Evolutionary conservation across 2,329 filamentous ascomycete genomes (phyloP).

Genomic region (Trichoderma guizhouense): DNA sequence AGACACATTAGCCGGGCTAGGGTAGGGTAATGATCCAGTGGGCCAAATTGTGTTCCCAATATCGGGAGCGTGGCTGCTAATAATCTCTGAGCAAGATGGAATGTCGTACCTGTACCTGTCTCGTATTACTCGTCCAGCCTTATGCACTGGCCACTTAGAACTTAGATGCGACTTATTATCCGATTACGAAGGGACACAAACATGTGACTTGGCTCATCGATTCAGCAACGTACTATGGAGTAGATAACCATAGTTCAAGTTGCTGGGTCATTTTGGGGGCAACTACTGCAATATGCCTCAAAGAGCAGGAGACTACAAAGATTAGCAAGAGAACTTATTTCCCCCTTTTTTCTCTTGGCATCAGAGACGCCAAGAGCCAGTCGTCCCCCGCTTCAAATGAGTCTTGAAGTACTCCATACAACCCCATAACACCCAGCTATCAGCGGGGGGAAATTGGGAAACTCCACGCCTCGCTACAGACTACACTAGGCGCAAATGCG

Average conservation of each 20-base stretch:
- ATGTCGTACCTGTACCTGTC: not conserved
- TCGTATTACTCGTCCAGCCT: not conserved
- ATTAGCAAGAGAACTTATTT: not conserved
- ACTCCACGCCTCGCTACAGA: not conserved
- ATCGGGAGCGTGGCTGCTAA: not conserved
- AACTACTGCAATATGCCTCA: not conserved
- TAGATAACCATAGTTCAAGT: not conserved
- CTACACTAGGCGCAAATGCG: not conserved
- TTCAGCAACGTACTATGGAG: not conserved
- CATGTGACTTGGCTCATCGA: not conserved
- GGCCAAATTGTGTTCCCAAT: not conserved
- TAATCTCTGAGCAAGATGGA: not conserved
- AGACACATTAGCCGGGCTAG: not conserved
- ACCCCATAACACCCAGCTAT: not conserved
- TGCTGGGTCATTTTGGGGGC: not conserved
- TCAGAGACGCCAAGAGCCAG: not conserved
- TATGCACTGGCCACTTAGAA: not conserved
- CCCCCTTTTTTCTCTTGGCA: not conserved
- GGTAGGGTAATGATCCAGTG: not conserved
- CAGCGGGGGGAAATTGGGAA: not conserved
- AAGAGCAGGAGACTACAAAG: not conserved
- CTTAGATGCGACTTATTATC: not conserved
- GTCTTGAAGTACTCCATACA: not conserved
- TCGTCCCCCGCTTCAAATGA: not conserved
- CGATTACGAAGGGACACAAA: not conserved